A percentile compares a stretch with the other conserved stretches of the same genome.
phyloP scores from a whole-genome alignment of 2,329 filamentous ascomycete genomes.

The Fusarium euwallaceae region DNA sequence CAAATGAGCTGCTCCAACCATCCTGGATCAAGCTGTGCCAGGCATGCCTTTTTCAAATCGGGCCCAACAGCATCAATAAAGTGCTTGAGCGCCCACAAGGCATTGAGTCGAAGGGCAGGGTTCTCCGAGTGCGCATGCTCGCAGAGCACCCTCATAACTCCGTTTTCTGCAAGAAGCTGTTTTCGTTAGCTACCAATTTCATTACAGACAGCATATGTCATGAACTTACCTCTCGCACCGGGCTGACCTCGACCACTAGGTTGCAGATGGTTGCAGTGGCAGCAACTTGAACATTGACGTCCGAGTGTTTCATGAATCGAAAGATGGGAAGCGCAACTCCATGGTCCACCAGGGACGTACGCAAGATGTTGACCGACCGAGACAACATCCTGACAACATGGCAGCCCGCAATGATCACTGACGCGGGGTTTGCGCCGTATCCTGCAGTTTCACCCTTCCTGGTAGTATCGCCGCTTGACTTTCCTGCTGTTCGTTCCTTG shows the following conservation, averaged over 20 bases:
- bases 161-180: slow-evolving; percentile 78
- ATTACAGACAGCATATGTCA: background rate
- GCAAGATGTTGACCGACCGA: slow-evolving; percentile 84
- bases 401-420: slow-evolving; percentile 88
- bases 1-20: slow-evolving; percentile 87
- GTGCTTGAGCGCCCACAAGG: slow-evolving; percentile 95
- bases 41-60: slow-evolving; percentile 79
- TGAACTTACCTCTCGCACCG: slow-evolving; percentile 83
- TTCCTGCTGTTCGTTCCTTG: slow-evolving; percentile 58
- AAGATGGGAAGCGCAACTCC: slow-evolving; percentile 84
- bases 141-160: slow-evolving; percentile 82
- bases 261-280: slow-evolving; percentile 89
- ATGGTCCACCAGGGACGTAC: slow-evolving; percentile 89
- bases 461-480: slow-evolving; percentile 51
- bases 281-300: slow-evolving; percentile 85
- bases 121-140: slow-evolving; percentile 86
- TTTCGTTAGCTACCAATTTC: slow-evolving; percentile 34
- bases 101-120: slow-evolving; percentile 83
- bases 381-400: slow-evolving; percentile 84
- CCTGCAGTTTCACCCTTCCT: slow-evolving; percentile 54
- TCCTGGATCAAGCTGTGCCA: slow-evolving; percentile 81
- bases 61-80: slow-evolving; percentile 80
- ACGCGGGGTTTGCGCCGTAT: slow-evolving; percentile 79
- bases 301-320: slow-evolving; percentile 78
- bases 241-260: slow-evolving; percentile 87